Conservation (phyloP, 2,329 filamentous ascomycete genomes). For the Fusarium multiceps region DNA sequence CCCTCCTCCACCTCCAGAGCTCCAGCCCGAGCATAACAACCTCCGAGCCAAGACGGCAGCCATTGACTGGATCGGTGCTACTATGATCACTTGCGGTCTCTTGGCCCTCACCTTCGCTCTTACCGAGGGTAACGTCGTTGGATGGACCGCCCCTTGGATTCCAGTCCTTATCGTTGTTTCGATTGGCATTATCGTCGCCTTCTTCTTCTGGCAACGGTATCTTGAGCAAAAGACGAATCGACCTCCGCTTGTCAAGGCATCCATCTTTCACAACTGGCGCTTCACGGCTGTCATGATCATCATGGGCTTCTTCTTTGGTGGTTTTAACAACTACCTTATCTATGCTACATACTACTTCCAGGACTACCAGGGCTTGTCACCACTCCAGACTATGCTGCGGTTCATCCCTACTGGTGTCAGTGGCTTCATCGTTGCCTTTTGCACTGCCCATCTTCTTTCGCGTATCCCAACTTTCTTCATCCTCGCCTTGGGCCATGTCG, state of each 20-base stretch:
- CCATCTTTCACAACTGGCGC: constrained; percentile 67
- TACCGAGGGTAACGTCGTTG: constrained; percentile 75
- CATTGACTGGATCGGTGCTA: constrained; percentile 75
- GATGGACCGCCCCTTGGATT: constrained; percentile 74
- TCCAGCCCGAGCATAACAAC: constrained; percentile 38
- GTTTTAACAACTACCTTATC: constrained; percentile 75
- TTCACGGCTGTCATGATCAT: constrained; percentile 73
- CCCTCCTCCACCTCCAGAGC: constrained; percentile 59
- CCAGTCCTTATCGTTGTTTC: constrained; percentile 69
- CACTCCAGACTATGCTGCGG: constrained; percentile 74
- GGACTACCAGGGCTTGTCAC: constrained; percentile 69
- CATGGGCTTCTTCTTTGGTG: constrained; percentile 73
- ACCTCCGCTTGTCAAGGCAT: constrained; percentile 73
- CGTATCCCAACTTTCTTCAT: constrained; percentile 69
- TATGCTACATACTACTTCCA: constrained; percentile 79
- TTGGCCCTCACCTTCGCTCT: constrained; percentile 73
- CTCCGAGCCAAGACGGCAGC: constrained; percentile 54
- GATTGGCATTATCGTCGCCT: constrained; percentile 64
- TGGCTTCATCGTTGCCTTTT: constrained; percentile 67
- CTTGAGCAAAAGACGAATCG: constrained; percentile 49
- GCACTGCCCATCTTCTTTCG: constrained; percentile 66
- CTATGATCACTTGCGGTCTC: constrained; percentile 70
- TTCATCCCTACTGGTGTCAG: constrained; percentile 74
- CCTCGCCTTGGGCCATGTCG: constrained; percentile 67
- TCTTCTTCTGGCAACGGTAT: constrained; percentile 70